Evolutionary conservation across 306 rosid genomes (phyloP).

Genomic region (Dalbergia cochinchinensis): DNA sequence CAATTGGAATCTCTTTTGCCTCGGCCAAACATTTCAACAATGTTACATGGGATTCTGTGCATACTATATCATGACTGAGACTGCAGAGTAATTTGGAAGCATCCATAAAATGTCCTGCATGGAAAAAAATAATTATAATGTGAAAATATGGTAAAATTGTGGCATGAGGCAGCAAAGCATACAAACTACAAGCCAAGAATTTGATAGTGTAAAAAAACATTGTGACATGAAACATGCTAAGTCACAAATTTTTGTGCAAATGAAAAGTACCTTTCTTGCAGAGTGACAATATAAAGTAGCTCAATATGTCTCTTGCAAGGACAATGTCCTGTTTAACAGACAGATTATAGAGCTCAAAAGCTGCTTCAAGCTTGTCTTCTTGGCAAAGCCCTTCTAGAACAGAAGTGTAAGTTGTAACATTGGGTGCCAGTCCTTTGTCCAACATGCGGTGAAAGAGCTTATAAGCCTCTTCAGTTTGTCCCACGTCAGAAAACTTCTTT

Average conservation of each 20-base stretch:
- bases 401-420: constrained; percentile 64
- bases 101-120: constrained; percentile 69
- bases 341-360: constrained; percentile 70
- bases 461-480: constrained; percentile 79
- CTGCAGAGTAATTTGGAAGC: constrained; percentile 75
- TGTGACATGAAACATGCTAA: not conserved
- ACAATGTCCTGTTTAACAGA: constrained; percentile 63
- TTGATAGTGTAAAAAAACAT: not conserved
- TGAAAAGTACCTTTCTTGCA: constrained; percentile 72
- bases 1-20: constrained; percentile 62
- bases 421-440: constrained; percentile 69
- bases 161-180: constrained; percentile 14
- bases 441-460: constrained; percentile 76
- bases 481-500: constrained; percentile 69
- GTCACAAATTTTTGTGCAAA: constrained; percentile 25
- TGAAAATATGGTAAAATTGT: not conserved
- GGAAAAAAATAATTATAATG: constrained; percentile 26
- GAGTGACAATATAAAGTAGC: constrained; percentile 57
- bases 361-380: constrained; percentile 67
- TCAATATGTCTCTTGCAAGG: constrained; percentile 66
- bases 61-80: constrained; percentile 53
- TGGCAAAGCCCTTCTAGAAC: constrained; percentile 83
- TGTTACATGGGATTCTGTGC: constrained; percentile 62
- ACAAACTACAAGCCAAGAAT: constrained; percentile 38
- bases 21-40: constrained; percentile 74